These are phyloP conservation scores for Hepatocystis sp. DNA, from an alignment of 169 alveolate genomes.

Conservation along the genomic window DNA sequence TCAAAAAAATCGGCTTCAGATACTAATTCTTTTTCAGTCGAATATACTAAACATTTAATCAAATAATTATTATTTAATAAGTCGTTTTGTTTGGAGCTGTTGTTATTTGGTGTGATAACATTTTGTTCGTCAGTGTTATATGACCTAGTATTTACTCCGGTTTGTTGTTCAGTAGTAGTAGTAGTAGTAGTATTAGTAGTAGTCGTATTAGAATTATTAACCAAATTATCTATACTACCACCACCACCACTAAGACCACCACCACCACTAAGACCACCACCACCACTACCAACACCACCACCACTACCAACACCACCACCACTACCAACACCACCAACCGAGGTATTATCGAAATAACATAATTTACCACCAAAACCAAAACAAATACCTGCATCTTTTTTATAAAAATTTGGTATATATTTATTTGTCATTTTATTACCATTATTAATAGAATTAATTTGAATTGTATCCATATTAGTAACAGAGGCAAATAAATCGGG, in stretches of 20 bases:
- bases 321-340: neutral
- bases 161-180: too few relatives aligned
- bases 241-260: neutral
- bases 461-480: constrained; percentile 79
- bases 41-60: constrained; percentile 31
- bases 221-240: neutral
- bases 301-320: neutral
- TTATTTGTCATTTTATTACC: constrained; percentile 76
- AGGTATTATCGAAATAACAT: constrained; percentile 31
- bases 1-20: constrained; percentile 71
- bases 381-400: constrained; percentile 76
- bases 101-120: too few relatives aligned
- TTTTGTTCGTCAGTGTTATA: neutral
- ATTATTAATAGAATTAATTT: constrained; percentile 76
- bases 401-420: constrained; percentile 80
- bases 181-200: neutral
- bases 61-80: neutral
- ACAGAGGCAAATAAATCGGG: constrained; percentile 81
- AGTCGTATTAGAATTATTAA: neutral
- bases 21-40: constrained; percentile 66
- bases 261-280: neutral
- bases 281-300: neutral
- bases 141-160: too few relatives aligned
- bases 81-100: neutral
- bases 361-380: constrained; percentile 81